Evolutionary conservation across 768 basidiomycete genomes (phyloP).

Genomic region (Auriculariales sp.): DNA sequence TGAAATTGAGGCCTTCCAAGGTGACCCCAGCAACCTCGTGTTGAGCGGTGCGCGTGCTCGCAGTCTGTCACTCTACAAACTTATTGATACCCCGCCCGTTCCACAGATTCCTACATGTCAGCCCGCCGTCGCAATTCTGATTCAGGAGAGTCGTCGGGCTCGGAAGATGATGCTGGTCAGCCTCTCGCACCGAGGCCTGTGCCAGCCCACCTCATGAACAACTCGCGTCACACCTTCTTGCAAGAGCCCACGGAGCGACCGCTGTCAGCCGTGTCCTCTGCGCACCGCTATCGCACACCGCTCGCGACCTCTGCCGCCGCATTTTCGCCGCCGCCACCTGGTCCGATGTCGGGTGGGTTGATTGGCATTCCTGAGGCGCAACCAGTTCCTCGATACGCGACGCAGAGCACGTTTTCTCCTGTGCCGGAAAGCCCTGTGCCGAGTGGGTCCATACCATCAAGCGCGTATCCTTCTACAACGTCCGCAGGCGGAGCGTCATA

Average conservation of each 20-base stretch:
- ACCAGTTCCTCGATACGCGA: neutral
- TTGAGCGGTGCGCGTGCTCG: constrained; percentile 41
- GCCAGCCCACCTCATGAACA: neutral
- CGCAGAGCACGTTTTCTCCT: neutral
- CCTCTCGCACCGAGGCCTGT: neutral
- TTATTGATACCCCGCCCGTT: neutral
- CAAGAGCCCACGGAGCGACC: constrained; percentile 28
- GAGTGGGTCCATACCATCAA: neutral
- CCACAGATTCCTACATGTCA: neutral
- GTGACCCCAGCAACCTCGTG: constrained; percentile 47
- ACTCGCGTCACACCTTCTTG: neutral
- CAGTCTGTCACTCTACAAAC: neutral
- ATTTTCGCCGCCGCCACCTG: neutral
- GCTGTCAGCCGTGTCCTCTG: constrained; percentile 63
- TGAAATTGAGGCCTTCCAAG: constrained; percentile 66
- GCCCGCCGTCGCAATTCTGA: neutral
- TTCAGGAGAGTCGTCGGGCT: neutral
- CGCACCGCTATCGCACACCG: constrained; percentile 61
- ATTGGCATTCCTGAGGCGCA: neutral
- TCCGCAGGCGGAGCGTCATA: neutral
- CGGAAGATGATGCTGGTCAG: neutral
- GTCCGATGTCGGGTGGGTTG: too few relatives aligned
- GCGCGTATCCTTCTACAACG: neutral
- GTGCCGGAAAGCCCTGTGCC: neutral
- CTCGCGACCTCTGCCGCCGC: constrained; percentile 22